phyloP scores from a whole-genome alignment of 257 asterid genomes.

The Hygrophila difformis region DNA sequence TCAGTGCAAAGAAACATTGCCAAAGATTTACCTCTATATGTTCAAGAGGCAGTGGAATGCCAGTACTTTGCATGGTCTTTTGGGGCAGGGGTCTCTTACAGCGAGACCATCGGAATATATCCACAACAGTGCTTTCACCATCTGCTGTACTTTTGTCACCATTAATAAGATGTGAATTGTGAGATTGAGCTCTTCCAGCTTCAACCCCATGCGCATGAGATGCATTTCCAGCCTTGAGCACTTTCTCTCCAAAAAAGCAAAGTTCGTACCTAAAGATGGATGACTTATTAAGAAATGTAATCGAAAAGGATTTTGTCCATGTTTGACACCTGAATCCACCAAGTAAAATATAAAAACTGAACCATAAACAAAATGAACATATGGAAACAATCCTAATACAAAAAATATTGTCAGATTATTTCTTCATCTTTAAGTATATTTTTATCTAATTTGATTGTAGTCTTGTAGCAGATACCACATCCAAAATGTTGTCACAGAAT shows the following conservation, averaged over 20 bases:
- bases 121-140: constrained; percentile 48
- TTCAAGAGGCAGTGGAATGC: constrained; percentile 80
- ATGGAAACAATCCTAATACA: neutral
- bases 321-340: neutral
- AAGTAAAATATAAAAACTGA: neutral
- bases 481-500: too few relatives aligned
- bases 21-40: constrained; percentile 57
- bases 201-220: constrained; percentile 36
- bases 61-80: constrained; percentile 49
- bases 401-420: too few relatives aligned
- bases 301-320: too few relatives aligned
- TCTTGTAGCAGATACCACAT: too few relatives aligned
- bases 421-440: neutral
- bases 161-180: constrained; percentile 31
- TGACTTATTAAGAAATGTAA: neutral
- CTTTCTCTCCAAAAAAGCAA: constrained; percentile 71
- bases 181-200: constrained; percentile 39
- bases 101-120: constrained; percentile 79
- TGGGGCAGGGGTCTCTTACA: constrained; percentile 77
- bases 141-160: constrained; percentile 53
- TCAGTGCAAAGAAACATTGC: neutral
- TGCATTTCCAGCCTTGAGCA: constrained; percentile 34
- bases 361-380: neutral
- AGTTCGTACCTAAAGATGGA: constrained; percentile 76
- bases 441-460: too few relatives aligned